Conservation (phyloP, 1,284 basidiomycete species). For the Apiotrichum akiyoshidainum region DNA sequence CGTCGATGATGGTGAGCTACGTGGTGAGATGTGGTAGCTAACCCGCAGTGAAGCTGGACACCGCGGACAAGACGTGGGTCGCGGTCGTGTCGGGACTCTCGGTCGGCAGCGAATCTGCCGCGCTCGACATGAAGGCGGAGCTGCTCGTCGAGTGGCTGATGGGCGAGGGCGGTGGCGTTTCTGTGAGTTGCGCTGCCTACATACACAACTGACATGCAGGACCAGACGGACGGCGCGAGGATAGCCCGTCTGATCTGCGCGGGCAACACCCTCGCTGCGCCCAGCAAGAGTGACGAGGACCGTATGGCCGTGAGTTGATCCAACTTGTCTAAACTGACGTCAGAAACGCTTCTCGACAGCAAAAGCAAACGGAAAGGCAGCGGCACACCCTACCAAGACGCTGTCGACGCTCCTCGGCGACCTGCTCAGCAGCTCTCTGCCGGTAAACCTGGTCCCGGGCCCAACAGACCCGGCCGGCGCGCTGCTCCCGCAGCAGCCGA, state of each 20-base stretch:
- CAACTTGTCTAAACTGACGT: neutral
- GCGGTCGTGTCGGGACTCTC: conserved; percentile 81
- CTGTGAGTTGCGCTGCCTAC: conserved; percentile 49
- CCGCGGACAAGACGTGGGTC: conserved; percentile 61
- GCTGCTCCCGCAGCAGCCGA: conserved; percentile 88
- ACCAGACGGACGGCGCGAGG: conserved; percentile 63
- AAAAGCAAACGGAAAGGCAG: conserved; percentile 53
- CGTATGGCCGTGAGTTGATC: conserved; percentile 55
- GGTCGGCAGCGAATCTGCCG: conserved; percentile 57
- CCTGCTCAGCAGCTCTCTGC: conserved; percentile 62
- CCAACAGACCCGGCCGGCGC: conserved; percentile 79
- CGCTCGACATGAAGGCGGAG: conserved; percentile 68
- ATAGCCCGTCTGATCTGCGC: conserved; percentile 80
- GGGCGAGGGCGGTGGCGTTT: conserved; percentile 71
- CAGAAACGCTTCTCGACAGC: conserved; percentile 53
- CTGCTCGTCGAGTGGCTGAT: conserved; percentile 82
- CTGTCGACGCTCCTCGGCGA: conserved; percentile 72
- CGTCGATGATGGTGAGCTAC: conserved; percentile 13
- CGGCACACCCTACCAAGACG: conserved; percentile 67
- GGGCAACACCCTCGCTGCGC: conserved; percentile 73
- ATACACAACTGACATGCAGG: conserved; percentile 41
- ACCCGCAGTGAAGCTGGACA: conserved; percentile 32
- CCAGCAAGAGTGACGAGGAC: conserved; percentile 55
- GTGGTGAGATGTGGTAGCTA: neutral
- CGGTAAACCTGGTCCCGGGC: conserved; percentile 81